phyloP scores from a whole-genome alignment of 2,329 filamentous ascomycete species.

The Penicillium hordei region DNA sequence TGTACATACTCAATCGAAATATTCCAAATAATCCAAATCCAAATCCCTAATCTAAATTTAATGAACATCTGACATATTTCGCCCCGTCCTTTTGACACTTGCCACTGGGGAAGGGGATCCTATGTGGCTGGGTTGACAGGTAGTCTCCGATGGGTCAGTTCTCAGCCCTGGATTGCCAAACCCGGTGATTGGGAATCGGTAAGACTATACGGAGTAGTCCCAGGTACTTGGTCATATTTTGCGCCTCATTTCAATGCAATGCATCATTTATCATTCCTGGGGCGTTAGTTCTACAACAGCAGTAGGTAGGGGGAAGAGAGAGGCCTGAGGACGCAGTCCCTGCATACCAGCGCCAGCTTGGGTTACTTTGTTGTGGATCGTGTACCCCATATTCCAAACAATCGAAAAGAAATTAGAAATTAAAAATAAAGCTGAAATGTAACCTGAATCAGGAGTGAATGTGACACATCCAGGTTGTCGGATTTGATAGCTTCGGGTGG shows the following conservation, averaged over 20 bases:
- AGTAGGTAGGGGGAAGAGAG: slow-evolving; percentile 1
- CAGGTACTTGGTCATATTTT: slow-evolving; percentile 13
- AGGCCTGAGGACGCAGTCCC: slow-evolving; percentile 13
- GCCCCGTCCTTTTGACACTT: slow-evolving; percentile 8
- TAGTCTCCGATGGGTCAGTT: slow-evolving; percentile 13
- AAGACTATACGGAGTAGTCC: background rate
- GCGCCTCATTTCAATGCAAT: slow-evolving; percentile 8
- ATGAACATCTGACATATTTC: slow-evolving; percentile 17
- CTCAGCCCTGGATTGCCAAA: slow-evolving; percentile 2
- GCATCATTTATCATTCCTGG: slow-evolving; percentile 8
- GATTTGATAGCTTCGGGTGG: slow-evolving; percentile 23
- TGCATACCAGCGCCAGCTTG: slow-evolving; percentile 21
- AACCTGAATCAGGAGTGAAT: slow-evolving; percentile 17
- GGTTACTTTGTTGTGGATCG: slow-evolving; percentile 10
- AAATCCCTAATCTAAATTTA: slow-evolving; percentile 7
- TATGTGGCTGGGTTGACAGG: slow-evolving; percentile 9
- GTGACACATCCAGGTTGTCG: slow-evolving; percentile 22
- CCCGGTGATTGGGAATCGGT: slow-evolving; percentile 3
- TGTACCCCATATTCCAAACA: slow-evolving; percentile 3
- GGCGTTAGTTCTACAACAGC: background rate
- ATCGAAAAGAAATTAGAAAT: background rate
- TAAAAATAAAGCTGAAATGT: background rate
- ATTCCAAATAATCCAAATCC: slow-evolving; percentile 6
- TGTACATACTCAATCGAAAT: background rate
- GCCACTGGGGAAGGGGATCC: background rate